phyloP scores from a whole-genome alignment of 139 green algal genomes.

The Chlamydomonas schloesseri region DNA sequence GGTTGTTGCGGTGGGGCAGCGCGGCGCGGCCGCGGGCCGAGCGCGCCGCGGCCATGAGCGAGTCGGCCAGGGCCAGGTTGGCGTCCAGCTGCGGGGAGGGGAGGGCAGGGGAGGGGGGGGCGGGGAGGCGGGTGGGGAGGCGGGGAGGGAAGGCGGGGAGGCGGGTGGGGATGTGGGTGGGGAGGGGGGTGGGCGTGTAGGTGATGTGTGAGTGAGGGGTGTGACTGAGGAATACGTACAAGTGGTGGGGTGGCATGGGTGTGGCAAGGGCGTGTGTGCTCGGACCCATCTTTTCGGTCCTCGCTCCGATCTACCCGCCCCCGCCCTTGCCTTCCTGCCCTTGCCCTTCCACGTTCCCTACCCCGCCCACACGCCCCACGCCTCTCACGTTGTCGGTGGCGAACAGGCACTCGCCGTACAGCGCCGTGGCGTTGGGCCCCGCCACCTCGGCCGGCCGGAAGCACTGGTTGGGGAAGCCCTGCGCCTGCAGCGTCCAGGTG shows the following conservation, averaged over 20 bases:
- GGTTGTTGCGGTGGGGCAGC: neutral
- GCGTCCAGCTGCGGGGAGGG: conserved; percentile 38
- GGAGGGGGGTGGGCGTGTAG: too few species aligned
- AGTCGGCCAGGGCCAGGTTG: conserved; percentile 59
- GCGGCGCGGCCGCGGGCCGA: neutral
- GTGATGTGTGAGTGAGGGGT: too few species aligned
- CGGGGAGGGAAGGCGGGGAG: neutral
- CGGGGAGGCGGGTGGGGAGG: neutral
- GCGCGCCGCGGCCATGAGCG: conserved; percentile 37
- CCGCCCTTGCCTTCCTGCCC: too few species aligned
- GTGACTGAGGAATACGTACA: too few species aligned
- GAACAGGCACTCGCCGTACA: conserved; percentile 71
- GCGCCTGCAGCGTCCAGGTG: conserved; percentile 51
- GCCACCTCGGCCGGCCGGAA: conserved; percentile 41
- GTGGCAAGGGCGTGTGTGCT: too few species aligned
- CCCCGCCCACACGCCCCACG: too few species aligned
- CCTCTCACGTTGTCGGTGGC: conserved; percentile 47
- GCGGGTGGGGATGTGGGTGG: neutral
- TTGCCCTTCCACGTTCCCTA: too few species aligned
- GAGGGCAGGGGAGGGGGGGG: neutral
- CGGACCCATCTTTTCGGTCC: too few species aligned
- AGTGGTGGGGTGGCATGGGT: too few species aligned
- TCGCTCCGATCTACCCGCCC: too few species aligned
- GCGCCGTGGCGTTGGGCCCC: conserved; percentile 33
- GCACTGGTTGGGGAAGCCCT: conserved; percentile 68